phyloP scores from a whole-genome alignment of 208 protist genomes.

The Trypanosoma theileri region DNA sequence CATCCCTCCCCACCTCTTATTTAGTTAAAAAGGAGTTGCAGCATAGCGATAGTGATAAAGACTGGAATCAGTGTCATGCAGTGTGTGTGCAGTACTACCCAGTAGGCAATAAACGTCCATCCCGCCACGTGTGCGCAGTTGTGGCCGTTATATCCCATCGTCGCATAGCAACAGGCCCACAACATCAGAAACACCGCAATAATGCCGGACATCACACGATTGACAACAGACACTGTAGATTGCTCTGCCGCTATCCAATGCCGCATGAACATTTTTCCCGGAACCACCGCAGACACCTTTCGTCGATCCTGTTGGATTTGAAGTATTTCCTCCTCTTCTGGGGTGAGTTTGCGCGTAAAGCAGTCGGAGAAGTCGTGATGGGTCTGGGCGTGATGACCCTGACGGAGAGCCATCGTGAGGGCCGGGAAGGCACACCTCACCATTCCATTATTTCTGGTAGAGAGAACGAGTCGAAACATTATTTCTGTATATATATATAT shows the following conservation, averaged over 20 bases:
- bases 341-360: constrained; percentile 48
- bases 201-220: constrained; percentile 85
- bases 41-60: constrained; percentile 39
- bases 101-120: constrained; percentile 86
- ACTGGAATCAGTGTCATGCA: constrained; percentile 57
- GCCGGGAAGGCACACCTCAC: constrained; percentile 4
- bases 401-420: constrained; percentile 27
- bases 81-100: constrained; percentile 84
- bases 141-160: constrained; percentile 86
- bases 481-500: not conserved
- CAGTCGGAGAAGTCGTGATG: constrained; percentile 79
- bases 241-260: constrained; percentile 91
- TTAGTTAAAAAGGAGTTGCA: constrained; percentile 78
- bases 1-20: not conserved
- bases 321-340: constrained; percentile 48
- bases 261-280: constrained; percentile 92
- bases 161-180: constrained; percentile 81
- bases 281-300: constrained; percentile 80
- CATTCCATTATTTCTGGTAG: constrained; percentile 26
- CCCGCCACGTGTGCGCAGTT: constrained; percentile 74
- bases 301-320: constrained; percentile 53
- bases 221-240: constrained; percentile 82
- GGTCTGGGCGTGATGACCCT: constrained; percentile 65
- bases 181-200: constrained; percentile 81
- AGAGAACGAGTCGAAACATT: constrained; percentile 63